Percentiles rank a stretch among this genome's conserved stretches.
Evolutionary conservation across 306 rosid genomes (phyloP).

Genomic region (Quercus engelmannii): DNA sequence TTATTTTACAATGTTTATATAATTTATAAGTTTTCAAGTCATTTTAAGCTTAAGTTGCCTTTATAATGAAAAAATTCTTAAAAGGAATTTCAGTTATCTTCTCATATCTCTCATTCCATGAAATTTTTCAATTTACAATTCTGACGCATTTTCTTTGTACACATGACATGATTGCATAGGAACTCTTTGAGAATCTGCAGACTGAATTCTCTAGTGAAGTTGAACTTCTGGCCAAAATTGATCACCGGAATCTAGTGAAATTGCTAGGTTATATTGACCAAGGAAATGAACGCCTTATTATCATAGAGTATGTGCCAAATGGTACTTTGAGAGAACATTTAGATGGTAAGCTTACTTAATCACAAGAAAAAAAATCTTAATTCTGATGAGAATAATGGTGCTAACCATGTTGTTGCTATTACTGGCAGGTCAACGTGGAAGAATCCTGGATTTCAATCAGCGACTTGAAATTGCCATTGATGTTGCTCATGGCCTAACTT

Average conservation of each 20-base stretch:
- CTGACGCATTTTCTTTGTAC: slow-evolving; percentile 2
- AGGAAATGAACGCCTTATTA: slow-evolving; percentile 84
- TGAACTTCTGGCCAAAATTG: slow-evolving; percentile 87
- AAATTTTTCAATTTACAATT: not conserved
- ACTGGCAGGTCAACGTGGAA: slow-evolving; percentile 70
- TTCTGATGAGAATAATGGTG: slow-evolving; percentile 9
- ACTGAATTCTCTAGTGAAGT: slow-evolving; percentile 90
- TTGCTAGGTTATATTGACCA: slow-evolving; percentile 75
- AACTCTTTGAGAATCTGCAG: slow-evolving; percentile 63
- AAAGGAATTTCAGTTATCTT: not conserved
- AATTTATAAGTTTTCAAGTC: not conserved
- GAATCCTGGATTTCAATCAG: slow-evolving; percentile 84
- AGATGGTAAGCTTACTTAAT: slow-evolving; percentile 67
- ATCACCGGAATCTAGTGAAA: slow-evolving; percentile 94
- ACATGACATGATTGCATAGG: slow-evolving; percentile 47
- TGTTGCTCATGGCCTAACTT: slow-evolving; percentile 95
- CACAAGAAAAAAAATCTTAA: slow-evolving; percentile 11
- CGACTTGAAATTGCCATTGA: slow-evolving; percentile 95
- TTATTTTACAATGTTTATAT: too few relatives aligned
- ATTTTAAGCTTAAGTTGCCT: not conserved
- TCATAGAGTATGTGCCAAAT: slow-evolving; percentile 82
- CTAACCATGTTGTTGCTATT: slow-evolving; percentile 17
- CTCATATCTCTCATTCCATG: not conserved
- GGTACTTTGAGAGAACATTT: slow-evolving; percentile 95
- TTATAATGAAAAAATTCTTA: not conserved